A percentile compares a stretch with the other conserved stretches of the same genome.
Evolutionary conservation across 768 basidiomycete species (phyloP).

Genomic region (Lactarius sanguifluus): DNA sequence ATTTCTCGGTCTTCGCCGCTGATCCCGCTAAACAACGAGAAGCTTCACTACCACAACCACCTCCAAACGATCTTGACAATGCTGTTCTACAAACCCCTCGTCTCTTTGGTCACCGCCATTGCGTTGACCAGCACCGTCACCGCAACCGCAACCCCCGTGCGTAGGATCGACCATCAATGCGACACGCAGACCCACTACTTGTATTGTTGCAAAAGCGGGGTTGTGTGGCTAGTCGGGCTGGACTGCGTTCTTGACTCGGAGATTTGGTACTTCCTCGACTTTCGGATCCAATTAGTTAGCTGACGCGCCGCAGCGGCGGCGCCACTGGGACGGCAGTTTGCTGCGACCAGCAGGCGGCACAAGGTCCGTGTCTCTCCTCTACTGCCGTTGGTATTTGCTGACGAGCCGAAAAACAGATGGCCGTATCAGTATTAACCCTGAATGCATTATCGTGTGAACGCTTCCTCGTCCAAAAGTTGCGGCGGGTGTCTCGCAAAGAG

Average conservation of each 20-base stretch:
- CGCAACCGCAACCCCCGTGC: not conserved
- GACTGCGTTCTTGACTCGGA: not conserved
- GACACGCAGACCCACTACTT: no score
- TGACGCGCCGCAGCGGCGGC: not conserved
- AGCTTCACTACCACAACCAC: not conserved
- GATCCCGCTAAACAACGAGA: not conserved
- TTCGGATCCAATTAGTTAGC: not conserved
- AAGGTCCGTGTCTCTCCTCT: no score
- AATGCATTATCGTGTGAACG: no score
- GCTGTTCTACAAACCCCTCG: conserved; percentile 3
- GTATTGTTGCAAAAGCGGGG: no score
- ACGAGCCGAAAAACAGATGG: no score
- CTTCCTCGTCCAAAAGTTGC: no score
- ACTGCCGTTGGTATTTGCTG: no score
- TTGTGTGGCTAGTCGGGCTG: not conserved
- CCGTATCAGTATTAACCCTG: no score
- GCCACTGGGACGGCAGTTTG: no score
- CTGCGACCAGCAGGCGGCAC: no score
- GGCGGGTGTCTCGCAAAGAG: no score
- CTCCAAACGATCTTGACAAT: not conserved
- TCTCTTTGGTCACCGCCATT: conserved; percentile 2
- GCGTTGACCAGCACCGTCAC: not conserved
- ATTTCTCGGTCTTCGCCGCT: not conserved
- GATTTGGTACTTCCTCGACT: not conserved
- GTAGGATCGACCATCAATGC: not conserved